These are phyloP conservation scores for Verticillium zaregamsianum DNA, from an alignment of 2,329 filamentous ascomycete genomes.

Conservation along the genomic window DNA sequence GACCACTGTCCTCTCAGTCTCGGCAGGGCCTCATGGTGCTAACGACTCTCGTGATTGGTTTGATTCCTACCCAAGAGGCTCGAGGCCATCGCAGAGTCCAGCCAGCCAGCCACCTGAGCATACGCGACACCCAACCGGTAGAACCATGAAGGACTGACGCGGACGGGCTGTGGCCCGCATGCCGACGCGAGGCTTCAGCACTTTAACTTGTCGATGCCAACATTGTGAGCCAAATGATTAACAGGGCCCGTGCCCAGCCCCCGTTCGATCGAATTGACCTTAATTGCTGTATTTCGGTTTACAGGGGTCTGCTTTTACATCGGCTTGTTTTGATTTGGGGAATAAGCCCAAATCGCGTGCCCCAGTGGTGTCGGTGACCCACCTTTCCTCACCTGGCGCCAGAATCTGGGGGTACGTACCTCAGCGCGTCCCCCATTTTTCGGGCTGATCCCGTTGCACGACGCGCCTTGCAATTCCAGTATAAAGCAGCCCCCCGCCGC, in stretches of 20 bases:
- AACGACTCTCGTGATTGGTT: too few species aligned
- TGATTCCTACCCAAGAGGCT: too few species aligned
- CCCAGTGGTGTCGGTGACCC: neutral
- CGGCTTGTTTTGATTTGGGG: neutral
- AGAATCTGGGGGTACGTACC: neutral
- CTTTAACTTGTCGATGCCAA: neutral
- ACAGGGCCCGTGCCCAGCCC: neutral
- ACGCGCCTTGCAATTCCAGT: slow-evolving; percentile 5
- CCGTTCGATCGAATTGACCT: neutral
- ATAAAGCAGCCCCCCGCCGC: slow-evolving; percentile 11
- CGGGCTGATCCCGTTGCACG: slow-evolving; percentile 11
- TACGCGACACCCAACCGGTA: too few species aligned
- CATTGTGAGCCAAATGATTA: neutral
- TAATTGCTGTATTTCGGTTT: neutral
- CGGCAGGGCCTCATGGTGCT: neutral
- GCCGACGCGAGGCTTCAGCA: neutral
- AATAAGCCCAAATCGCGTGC: neutral
- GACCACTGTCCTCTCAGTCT: too few species aligned
- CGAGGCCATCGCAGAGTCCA: too few species aligned
- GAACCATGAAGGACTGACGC: too few species aligned
- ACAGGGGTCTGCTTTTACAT: neutral
- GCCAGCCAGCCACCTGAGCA: too few species aligned
- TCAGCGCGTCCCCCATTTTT: slow-evolving; percentile 7
- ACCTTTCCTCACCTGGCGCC: neutral
- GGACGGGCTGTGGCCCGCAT: too few species aligned